Conservation (phyloP, 768 basidiomycete species). For the Termitomyces sp. region DNA sequence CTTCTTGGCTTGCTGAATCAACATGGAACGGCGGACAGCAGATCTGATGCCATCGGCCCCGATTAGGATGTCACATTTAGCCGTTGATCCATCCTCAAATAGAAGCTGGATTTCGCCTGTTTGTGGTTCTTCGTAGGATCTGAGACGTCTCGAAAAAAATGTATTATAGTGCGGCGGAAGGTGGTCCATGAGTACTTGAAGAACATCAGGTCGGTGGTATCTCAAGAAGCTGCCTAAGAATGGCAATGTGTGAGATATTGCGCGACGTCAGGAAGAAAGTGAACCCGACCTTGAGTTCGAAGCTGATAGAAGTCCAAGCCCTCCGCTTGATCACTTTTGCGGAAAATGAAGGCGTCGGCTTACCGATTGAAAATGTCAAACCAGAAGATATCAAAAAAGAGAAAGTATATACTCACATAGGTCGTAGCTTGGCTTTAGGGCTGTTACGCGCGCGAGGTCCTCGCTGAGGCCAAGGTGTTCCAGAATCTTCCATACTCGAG, state of each 20-base stretch:
- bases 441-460: conserved; percentile 24
- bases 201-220: background rate
- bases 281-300: background rate
- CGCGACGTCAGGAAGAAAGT: background rate
- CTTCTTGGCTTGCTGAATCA: background rate
- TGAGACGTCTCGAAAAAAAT: conserved; percentile 40
- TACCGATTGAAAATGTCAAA: conserved; percentile 2
- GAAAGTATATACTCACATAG: conserved; percentile 10
- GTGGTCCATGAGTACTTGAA: conserved; percentile 19
- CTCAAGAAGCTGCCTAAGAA: background rate
- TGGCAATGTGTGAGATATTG: background rate
- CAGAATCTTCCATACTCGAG: conserved; percentile 35
- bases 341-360: conserved; percentile 23
- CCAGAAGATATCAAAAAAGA: background rate
- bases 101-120: conserved; percentile 22
- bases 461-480: conserved; percentile 25
- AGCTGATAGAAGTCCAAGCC: conserved; percentile 11
- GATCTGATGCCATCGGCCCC: background rate
- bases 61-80: background rate
- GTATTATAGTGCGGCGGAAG: conserved; percentile 33
- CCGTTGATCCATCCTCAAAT: conserved; percentile 38
- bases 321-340: conserved; percentile 23
- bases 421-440: conserved; percentile 23
- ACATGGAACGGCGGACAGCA: background rate
- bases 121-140: conserved; percentile 32